Evolutionary conservation across 2,329 filamentous ascomycete species (phyloP), one percentile per base, ranked within the genome.

Genomic region (Beauveria sp.): DNA sequence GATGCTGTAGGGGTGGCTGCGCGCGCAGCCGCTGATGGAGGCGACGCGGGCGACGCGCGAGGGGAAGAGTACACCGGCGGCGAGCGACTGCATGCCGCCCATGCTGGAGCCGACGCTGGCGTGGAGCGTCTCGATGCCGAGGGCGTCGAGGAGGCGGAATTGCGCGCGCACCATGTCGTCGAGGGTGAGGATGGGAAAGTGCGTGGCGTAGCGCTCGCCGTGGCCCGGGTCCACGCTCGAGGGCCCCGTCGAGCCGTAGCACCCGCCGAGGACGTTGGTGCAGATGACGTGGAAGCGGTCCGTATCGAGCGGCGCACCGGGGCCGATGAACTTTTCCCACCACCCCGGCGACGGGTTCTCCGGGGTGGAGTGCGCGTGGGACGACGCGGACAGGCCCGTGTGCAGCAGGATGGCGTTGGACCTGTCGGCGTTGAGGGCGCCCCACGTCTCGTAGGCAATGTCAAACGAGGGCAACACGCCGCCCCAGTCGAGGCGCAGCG

Each of bases 261-360:
- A 99, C 6, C 94, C 92, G 56, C 94, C 94, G 41, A 99, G 83
- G 52, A 97, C 92, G 71, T 99, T 99, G 10, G 94, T 97, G 77
- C 94, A 99, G 63, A 99, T 91, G 63, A 99, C 78, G 70, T 92
- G 91, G 78, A 96, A 96, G 71, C 91, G 93, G 74, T 93, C 78
- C 1, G 94, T 99, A 73, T 99, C 91, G 10, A 99, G 77, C 12
- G 91, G 89, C 22, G 83, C 82, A 0, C 90, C 91, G 0, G 92
- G 89, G 0, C 94, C 94, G 69, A 99, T 97, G 72, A 99, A 99
- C 73, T 89, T 93, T 76, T 99, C 94, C 94, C 94, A 99, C 94
- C 94, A 99, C 3, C 94, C 94, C 0, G 92, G 89, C 72, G 92
- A 89, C 0, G 90, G 84, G 72, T 99, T 99, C 10, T 80, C 78